These are phyloP conservation scores for Hawksworthiomyces lignivorus DNA, from an alignment of 2,329 filamentous ascomycete species.

Conservation along the genomic window DNA sequence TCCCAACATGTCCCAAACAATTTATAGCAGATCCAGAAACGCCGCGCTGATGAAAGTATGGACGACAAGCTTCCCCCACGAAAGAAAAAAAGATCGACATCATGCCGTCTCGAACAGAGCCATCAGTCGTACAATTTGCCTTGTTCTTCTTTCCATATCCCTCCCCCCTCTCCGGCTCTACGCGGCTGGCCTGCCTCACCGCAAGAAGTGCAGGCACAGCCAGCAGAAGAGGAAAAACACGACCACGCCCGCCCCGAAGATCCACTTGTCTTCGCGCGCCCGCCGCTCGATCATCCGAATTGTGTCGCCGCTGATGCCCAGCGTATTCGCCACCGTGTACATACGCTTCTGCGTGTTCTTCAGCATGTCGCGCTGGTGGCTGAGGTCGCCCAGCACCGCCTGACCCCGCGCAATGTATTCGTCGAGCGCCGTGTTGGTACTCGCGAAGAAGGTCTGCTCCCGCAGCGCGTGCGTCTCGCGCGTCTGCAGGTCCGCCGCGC, in stretches of 20 bases:
- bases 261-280: constrained; percentile 95
- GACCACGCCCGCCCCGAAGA: constrained; percentile 81
- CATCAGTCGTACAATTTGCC: too few relatives aligned
- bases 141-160: too few relatives aligned
- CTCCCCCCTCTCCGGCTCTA: background rate
- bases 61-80: too few relatives aligned
- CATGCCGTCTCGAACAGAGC: too few relatives aligned
- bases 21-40: background rate
- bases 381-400: constrained; percentile 80
- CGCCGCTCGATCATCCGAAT: constrained; percentile 93
- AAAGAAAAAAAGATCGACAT: too few relatives aligned
- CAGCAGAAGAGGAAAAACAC: constrained; percentile 90
- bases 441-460: constrained; percentile 80
- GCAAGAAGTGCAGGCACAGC: constrained; percentile 76
- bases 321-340: constrained; percentile 87
- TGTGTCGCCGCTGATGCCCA: constrained; percentile 90
- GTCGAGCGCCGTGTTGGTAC: constrained; percentile 78
- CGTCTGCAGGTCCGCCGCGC: constrained; percentile 21
- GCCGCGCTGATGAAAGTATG: background rate
- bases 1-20: too few relatives aligned
- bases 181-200: constrained; percentile 38
- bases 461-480: constrained; percentile 78
- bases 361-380: constrained; percentile 85
- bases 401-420: constrained; percentile 90
- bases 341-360: constrained; percentile 88